These are phyloP conservation scores for Geotrichum klebahnii DNA, from an alignment of 1,139 yeast species.

Conservation along the genomic window DNA sequence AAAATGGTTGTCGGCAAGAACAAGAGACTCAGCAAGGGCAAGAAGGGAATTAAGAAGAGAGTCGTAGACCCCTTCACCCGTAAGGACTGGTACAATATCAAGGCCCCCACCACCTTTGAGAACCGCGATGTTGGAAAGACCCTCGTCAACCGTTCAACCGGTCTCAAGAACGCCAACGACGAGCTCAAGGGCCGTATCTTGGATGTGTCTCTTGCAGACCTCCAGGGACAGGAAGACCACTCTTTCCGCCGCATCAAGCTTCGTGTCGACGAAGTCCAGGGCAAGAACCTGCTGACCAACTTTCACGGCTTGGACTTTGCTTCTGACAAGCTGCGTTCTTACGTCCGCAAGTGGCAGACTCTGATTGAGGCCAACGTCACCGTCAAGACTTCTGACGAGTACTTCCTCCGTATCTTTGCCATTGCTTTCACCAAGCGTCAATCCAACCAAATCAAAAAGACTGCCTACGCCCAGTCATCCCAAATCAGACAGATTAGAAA, in stretches of 20 bases:
- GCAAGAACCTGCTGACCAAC: conserved; percentile 88
- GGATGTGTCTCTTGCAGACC: conserved; percentile 82
- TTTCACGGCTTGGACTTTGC: conserved; percentile 94
- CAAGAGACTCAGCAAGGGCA: conserved; percentile 94
- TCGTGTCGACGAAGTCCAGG: conserved; percentile 91
- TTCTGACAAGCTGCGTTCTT: conserved; percentile 82
- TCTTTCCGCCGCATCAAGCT: conserved; percentile 84
- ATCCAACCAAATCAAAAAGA: conserved; percentile 85
- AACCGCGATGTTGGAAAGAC: conserved; percentile 94
- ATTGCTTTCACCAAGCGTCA: conserved; percentile 91
- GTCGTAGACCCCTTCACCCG: conserved; percentile 93
- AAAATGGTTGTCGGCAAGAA: conserved; percentile 93
- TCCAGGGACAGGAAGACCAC: conserved; percentile 91
- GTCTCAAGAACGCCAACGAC: conserved; percentile 88
- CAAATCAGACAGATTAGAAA: conserved; percentile 83
- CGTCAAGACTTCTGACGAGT: conserved; percentile 87
- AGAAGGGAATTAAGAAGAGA: conserved; percentile 94
- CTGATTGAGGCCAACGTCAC: conserved; percentile 88
- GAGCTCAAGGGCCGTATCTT: conserved; percentile 88
- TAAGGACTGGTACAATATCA: conserved; percentile 92
- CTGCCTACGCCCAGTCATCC: conserved; percentile 85
- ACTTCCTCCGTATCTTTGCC: conserved; percentile 82
- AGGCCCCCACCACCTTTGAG: conserved; percentile 92
- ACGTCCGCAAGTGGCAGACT: conserved; percentile 92
- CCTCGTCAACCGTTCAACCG: conserved; percentile 87